phyloP scores from a whole-genome alignment of 2,329 filamentous ascomycete species.

The Fusarium veterinarium region DNA sequence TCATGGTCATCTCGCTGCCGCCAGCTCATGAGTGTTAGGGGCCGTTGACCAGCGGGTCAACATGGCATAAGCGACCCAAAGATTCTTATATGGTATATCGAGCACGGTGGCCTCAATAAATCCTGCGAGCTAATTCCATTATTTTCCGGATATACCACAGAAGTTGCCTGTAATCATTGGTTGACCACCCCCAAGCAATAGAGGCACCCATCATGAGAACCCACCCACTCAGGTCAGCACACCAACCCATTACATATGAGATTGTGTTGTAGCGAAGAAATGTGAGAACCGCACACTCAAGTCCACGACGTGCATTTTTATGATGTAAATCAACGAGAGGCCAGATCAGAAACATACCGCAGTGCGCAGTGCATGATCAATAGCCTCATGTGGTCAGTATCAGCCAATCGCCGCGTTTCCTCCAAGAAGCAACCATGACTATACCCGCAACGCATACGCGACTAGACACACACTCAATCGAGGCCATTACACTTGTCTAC shows the following conservation, averaged over 20 bases:
- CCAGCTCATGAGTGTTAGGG: not conserved
- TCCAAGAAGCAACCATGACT: not conserved
- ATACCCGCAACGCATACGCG: not conserved
- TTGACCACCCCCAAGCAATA: not conserved
- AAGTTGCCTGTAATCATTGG: not conserved
- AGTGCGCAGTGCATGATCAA: not conserved
- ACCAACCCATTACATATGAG: not conserved
- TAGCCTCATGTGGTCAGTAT: not conserved
- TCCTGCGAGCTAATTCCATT: not conserved
- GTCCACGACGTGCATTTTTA: not conserved
- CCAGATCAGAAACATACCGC: too few relatives aligned
- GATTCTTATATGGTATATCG: not conserved
- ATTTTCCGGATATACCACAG: not conserved
- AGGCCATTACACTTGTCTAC: not conserved
- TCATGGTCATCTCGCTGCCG: conserved; percentile 7
- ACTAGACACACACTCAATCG: not conserved
- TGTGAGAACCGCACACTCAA: not conserved
- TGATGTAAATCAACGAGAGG: not conserved
- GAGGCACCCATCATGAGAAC: not conserved
- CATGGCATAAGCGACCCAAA: not conserved
- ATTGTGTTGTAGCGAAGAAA: not conserved
- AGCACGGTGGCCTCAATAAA: not conserved
- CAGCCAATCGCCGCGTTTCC: not conserved
- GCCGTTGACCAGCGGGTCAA: not conserved
- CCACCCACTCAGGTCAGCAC: not conserved